Base-by-base conservation (phyloP, 805 yeast genomes). In the Wickerhamomyces bovis region DNA sequence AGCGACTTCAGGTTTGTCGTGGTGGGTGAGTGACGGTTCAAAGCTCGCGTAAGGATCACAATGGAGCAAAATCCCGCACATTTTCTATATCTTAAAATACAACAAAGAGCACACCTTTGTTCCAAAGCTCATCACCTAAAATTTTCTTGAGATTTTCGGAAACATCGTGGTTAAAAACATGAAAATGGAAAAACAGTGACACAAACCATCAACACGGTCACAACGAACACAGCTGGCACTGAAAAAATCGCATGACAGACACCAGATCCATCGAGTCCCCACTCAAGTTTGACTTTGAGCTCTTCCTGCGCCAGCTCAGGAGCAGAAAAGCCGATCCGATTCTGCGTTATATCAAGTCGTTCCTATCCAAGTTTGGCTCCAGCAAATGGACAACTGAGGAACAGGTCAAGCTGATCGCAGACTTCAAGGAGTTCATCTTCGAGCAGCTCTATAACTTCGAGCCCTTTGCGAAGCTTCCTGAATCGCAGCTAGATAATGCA, bases 281-380 rank as follows among this genome's bases (percentile, higher is more conserved):
- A 10, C 48, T 49, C 18, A 53, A 54, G 40, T 90, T 92, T 65
- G 96, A 94, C 62, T 94, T 92, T 63, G 96, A 88, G 61, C 65
- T 74, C 21, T 94, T 94, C 61, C 70, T 89, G 36, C 71, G 73
- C 12, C 86, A 84, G 53, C 73, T 94, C 53, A 81, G 84, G 49
- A 75, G 77, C 44, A 83, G 81, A 52, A 73, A 75, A 45, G 97
- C 98, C 6, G 96, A 88, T 48, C 97, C 98, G 0, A 76, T 89
- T 33, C 89, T 90, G 6, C 77, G 88, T 47, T 94, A 92, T 60
- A 77, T 90, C 38, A 81, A 84, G 56, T 88, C 96, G 2, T 95
- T 94, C 57, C 67, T 95, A 40, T 76, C 73, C 39, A 92, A 89
- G 47, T 94, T 92, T 54, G 52, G 53, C 4, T 57, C 61, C 44